These are phyloP conservation scores for Stylonectria norvegica DNA, from an alignment of 2,329 filamentous ascomycete genomes.

Conservation along the genomic window DNA sequence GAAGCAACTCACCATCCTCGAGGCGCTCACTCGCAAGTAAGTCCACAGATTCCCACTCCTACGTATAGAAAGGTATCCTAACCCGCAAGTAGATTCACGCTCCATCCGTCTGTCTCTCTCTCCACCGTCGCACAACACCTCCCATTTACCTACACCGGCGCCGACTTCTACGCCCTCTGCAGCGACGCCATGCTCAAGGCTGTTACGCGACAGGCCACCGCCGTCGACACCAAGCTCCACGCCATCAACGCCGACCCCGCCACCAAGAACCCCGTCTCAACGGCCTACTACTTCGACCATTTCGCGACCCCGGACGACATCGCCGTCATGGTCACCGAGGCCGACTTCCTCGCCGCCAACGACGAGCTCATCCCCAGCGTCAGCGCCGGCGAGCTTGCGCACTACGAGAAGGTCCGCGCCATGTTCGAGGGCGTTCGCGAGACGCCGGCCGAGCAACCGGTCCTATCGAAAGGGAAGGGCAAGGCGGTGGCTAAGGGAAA, in stretches of 20 bases:
- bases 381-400: constrained; percentile 83
- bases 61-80: constrained; percentile 4
- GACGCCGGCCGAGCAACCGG: constrained; percentile 17
- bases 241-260: constrained; percentile 55
- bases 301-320: constrained; percentile 78
- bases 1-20: constrained; percentile 90
- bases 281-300: constrained; percentile 96
- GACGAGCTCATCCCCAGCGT: constrained; percentile 89
- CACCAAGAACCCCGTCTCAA: constrained; percentile 58
- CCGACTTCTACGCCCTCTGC: constrained; percentile 94
- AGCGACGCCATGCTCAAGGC: constrained; percentile 99
- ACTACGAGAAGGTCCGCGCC: constrained; percentile 81
- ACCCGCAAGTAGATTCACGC: constrained; percentile 68
- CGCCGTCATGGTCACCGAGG: constrained; percentile 81
- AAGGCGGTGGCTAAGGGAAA: constrained; percentile 31
- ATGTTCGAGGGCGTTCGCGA: constrained; percentile 67
- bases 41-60: constrained; percentile 32
- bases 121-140: constrained; percentile 68
- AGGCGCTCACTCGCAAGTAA: constrained; percentile 90
- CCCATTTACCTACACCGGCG: constrained; percentile 95
- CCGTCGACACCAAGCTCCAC: constrained; percentile 79
- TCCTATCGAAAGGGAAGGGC: constrained; percentile 17
- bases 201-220: constrained; percentile 81
- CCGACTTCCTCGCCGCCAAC: constrained; percentile 81
- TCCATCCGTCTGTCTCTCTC: constrained; percentile 76